Evolutionary conservation across 208 protist species (phyloP).

Genomic region (Wallacemonas sp.): DNA sequence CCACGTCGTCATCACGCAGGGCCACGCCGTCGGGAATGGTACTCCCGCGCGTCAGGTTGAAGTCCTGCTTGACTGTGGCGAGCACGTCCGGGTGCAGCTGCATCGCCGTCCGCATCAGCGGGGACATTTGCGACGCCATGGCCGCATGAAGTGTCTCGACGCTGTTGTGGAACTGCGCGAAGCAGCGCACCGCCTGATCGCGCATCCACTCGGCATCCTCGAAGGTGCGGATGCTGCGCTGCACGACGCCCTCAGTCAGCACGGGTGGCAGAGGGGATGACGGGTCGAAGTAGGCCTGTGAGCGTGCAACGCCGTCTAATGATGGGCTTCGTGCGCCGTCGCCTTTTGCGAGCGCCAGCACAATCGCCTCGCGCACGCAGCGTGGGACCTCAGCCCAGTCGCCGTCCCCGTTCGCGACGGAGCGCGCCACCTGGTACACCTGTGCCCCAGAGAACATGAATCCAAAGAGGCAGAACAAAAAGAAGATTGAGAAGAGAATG

Average conservation of each 20-base stretch:
- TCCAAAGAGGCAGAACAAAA: neutral
- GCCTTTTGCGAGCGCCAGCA: conserved; percentile 32
- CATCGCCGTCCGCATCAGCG: conserved; percentile 70
- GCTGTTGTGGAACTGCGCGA: conserved; percentile 83
- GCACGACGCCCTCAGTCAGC: conserved; percentile 65
- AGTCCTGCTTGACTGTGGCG: conserved; percentile 24
- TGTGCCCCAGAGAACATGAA: conserved; percentile 26
- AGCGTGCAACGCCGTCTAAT: neutral
- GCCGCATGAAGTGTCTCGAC: conserved; percentile 60
- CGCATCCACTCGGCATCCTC: conserved; percentile 72
- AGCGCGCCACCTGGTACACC: conserved; percentile 29
- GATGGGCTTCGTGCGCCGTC: neutral
- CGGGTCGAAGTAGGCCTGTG: neutral
- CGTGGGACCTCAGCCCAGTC: conserved; percentile 73
- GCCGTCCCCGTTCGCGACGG: conserved; percentile 53
- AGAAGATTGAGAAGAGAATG: conserved; percentile 6
- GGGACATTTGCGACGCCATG: conserved; percentile 52
- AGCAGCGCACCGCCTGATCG: conserved; percentile 69
- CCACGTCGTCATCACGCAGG: conserved; percentile 23
- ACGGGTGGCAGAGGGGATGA: conserved; percentile 17
- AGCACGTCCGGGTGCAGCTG: conserved; percentile 62
- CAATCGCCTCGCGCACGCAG: conserved; percentile 66
- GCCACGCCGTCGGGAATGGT: conserved; percentile 57
- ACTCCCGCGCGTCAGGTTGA: conserved; percentile 27
- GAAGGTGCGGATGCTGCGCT: conserved; percentile 78